A percentile compares a stretch with the other conserved stretches of the same genome.
These are phyloP conservation scores for Elsinoe necatrix DNA, from an alignment of 2,329 filamentous ascomycete genomes.

Conservation along the genomic window DNA sequence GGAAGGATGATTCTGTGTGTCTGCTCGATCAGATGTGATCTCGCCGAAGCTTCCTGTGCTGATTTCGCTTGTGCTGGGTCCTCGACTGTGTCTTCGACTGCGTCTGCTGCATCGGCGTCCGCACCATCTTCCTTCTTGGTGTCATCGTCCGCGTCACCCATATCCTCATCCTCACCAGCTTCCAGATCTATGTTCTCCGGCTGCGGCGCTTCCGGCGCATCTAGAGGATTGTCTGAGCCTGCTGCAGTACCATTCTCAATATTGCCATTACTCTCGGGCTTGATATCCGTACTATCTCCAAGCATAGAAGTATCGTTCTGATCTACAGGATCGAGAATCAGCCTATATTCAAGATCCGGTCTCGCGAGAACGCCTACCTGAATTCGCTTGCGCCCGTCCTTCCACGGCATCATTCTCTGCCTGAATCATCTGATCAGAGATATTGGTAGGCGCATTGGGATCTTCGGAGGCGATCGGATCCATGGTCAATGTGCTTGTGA, in stretches of 20 bases:
- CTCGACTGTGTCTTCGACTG: slow-evolving; percentile 40
- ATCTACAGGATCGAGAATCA: slow-evolving; percentile 15
- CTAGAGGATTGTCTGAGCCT: slow-evolving; percentile 33
- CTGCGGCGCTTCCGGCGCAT: slow-evolving; percentile 30
- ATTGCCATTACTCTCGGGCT: slow-evolving; percentile 17
- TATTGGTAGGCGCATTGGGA: slow-evolving; percentile 25
- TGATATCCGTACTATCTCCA: slow-evolving; percentile 21
- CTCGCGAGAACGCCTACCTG: slow-evolving; percentile 12
- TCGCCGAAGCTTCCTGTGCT: slow-evolving; percentile 72
- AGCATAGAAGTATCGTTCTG: slow-evolving; percentile 29
- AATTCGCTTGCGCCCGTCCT: slow-evolving; percentile 23
- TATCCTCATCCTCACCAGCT: slow-evolving; percentile 29
- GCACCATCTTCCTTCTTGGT: slow-evolving; percentile 42
- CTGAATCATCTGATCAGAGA: slow-evolving; percentile 30
- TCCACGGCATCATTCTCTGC: slow-evolving; percentile 29
- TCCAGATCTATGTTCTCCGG: slow-evolving; percentile 28
- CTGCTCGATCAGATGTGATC: slow-evolving; percentile 85
- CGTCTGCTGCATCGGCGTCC: slow-evolving; percentile 34
- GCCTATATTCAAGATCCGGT: background rate
- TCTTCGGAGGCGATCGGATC: slow-evolving; percentile 19
- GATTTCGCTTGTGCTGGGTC: slow-evolving; percentile 62
- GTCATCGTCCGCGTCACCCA: slow-evolving; percentile 58
- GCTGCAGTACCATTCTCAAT: slow-evolving; percentile 8
- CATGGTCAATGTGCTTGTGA: slow-evolving; percentile 8
- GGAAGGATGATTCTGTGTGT: slow-evolving; percentile 93